phyloP scores from a whole-genome alignment of 306 rosid genomes.

The Castanopsis chinensis region DNA sequence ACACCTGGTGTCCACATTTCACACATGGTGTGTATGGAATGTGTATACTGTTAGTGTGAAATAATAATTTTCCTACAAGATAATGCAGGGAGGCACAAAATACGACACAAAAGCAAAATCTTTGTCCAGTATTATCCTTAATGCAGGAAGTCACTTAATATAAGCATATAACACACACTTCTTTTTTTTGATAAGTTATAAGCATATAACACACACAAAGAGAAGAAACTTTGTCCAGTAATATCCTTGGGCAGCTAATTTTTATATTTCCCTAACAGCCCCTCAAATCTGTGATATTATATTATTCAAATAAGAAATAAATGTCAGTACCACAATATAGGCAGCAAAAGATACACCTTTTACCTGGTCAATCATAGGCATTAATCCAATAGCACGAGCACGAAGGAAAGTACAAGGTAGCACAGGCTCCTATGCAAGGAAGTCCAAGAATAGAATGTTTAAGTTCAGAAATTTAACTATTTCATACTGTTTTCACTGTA shows the following conservation, averaged over 20 bases:
- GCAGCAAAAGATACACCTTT: background rate
- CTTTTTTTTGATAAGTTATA: no score
- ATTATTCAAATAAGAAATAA: background rate
- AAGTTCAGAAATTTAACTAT: background rate
- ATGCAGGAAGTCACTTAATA: background rate
- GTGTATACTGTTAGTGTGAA: no score
- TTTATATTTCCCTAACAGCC: background rate
- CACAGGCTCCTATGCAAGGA: conserved; percentile 69
- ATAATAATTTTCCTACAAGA: no score
- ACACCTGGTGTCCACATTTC: no score
- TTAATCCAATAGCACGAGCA: conserved; percentile 97
- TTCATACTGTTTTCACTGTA: background rate
- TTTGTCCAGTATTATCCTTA: no score
- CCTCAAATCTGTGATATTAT: background rate
- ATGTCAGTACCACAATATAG: background rate
- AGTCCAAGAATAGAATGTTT: background rate
- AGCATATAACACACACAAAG: background rate
- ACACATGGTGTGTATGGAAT: no score
- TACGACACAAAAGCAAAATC: no score
- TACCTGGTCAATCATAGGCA: conserved; percentile 99
- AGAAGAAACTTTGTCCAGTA: background rate
- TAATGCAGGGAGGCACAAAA: no score
- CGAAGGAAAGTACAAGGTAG: conserved; percentile 93
- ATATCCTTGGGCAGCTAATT: background rate
- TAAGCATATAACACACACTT: background rate